Conservation (phyloP, 2,329 filamentous ascomycete genomes). For the Paramyrothecium roridum region DNA sequence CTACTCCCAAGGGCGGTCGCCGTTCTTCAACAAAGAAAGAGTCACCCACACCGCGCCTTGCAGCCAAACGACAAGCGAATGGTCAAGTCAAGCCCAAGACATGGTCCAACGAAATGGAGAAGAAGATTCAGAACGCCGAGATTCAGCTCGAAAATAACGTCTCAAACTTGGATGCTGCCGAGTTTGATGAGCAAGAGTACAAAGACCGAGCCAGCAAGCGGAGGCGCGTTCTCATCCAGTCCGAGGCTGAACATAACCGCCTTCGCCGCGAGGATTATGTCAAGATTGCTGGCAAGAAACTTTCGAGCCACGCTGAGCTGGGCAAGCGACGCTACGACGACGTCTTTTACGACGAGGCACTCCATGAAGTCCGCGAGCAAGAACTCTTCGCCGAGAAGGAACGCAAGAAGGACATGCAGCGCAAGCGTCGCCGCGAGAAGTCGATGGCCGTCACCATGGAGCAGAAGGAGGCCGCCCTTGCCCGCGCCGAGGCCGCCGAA, state of each 20-base stretch:
- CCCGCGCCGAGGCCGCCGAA: constrained; percentile 72
- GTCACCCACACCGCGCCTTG: constrained; percentile 43
- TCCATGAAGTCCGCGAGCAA: constrained; percentile 82
- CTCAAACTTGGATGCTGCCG: constrained; percentile 37
- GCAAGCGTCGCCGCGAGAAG: constrained; percentile 92
- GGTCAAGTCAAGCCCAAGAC: constrained; percentile 62
- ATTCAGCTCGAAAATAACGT: constrained; percentile 45
- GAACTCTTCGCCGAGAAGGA: constrained; percentile 95
- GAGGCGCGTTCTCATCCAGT: constrained; percentile 59
- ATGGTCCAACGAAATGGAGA: constrained; percentile 51
- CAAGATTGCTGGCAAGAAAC: constrained; percentile 55
- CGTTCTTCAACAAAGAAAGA: constrained; percentile 49
- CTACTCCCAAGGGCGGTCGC: constrained; percentile 45
- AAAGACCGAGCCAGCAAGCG: constrained; percentile 64
- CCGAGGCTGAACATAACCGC: constrained; percentile 64
- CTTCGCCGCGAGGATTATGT: constrained; percentile 58
- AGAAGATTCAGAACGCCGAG: constrained; percentile 34
- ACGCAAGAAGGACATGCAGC: constrained; percentile 99
- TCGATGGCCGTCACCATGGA: constrained; percentile 92
- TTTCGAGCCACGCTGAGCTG: constrained; percentile 65
- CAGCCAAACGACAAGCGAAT: constrained; percentile 59
- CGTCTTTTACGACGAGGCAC: constrained; percentile 74
- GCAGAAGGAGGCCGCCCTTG: constrained; percentile 79
- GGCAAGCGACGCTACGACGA: constrained; percentile 76
- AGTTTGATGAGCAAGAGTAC: constrained; percentile 44